These are phyloP conservation scores for Aspergillus sclerotiicarbonarius DNA, from an alignment of 495 filamentous ascomycete species.

Conservation along the genomic window DNA sequence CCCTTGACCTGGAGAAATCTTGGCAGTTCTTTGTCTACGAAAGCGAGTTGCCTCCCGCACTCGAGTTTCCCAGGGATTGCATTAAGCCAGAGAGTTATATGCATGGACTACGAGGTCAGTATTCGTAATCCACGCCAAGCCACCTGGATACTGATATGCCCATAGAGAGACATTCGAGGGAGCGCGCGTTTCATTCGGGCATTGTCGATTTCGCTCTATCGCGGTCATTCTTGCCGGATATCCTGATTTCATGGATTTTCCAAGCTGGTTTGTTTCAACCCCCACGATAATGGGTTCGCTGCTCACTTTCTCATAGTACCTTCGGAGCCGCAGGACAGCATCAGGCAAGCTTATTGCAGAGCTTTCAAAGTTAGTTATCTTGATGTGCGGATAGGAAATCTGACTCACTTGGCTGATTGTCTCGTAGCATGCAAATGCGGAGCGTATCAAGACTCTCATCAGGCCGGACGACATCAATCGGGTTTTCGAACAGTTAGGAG, in stretches of 20 bases:
- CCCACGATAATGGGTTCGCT: neutral
- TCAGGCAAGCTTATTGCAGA: constrained; percentile 64
- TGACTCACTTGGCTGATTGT: neutral
- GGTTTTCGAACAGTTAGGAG: constrained; percentile 35
- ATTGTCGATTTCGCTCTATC: constrained; percentile 58
- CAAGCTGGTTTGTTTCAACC: constrained; percentile 48
- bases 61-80: constrained; percentile 35
- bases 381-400: neutral
- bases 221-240: constrained; percentile 60
- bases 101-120: constrained; percentile 39
- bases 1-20: constrained; percentile 53
- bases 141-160: neutral
- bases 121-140: neutral
- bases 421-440: constrained; percentile 19
- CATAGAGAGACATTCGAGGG: constrained; percentile 37
- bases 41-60: constrained; percentile 28
- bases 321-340: constrained; percentile 55
- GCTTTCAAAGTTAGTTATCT: constrained; percentile 42
- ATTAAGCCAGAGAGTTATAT: constrained; percentile 26
- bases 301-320: constrained; percentile 42
- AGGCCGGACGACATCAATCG: constrained; percentile 30
- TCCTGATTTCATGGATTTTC: constrained; percentile 72
- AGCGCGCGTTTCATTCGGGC: constrained; percentile 67
- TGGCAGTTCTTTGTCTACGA: constrained; percentile 66
- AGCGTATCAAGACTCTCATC: constrained; percentile 29